Conservation (phyloP, 2,329 filamentous ascomycete genomes). For the Cadophora luteo-olivacea region DNA sequence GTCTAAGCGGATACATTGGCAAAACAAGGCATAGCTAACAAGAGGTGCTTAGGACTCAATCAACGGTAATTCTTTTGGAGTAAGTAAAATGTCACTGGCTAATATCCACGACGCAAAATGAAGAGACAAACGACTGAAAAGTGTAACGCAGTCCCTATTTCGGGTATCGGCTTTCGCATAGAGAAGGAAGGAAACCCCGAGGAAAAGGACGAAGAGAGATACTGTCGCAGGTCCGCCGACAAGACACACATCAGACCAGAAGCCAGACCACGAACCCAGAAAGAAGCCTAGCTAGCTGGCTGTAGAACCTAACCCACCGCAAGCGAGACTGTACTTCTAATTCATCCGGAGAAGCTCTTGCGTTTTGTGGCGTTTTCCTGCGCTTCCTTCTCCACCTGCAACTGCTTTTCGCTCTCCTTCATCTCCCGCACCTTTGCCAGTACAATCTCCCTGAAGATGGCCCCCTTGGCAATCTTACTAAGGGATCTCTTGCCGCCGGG, state of each 20-base stretch:
- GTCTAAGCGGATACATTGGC: not conserved
- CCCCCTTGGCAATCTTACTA: constrained; percentile 60
- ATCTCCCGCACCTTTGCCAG: constrained; percentile 91
- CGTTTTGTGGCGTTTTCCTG: constrained; percentile 40
- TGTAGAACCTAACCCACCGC: not conserved
- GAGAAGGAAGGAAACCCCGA: constrained; percentile 12
- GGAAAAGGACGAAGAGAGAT: constrained; percentile 5
- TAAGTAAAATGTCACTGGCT: constrained; percentile 5
- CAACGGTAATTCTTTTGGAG: not conserved
- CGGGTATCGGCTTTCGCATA: constrained; percentile 29
- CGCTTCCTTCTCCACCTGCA: constrained; percentile 61
- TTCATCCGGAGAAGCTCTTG: constrained; percentile 26
- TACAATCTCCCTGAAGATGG: constrained; percentile 94
- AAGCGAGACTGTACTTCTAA: not conserved
- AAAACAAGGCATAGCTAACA: not conserved
- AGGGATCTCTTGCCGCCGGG: constrained; percentile 50
- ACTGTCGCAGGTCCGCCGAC: not conserved
- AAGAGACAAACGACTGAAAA: constrained; percentile 1
- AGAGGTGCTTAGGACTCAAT: not conserved
- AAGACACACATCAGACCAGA: not conserved
- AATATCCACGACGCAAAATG: constrained; percentile 7
- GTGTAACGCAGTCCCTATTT: constrained; percentile 24
- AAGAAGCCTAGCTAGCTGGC: not conserved
- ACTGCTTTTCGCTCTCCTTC: constrained; percentile 82
- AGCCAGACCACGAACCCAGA: not conserved